phyloP scores from a whole-genome alignment of 2,329 filamentous ascomycete species.

The Myriosclerotinia duriaeana region DNA sequence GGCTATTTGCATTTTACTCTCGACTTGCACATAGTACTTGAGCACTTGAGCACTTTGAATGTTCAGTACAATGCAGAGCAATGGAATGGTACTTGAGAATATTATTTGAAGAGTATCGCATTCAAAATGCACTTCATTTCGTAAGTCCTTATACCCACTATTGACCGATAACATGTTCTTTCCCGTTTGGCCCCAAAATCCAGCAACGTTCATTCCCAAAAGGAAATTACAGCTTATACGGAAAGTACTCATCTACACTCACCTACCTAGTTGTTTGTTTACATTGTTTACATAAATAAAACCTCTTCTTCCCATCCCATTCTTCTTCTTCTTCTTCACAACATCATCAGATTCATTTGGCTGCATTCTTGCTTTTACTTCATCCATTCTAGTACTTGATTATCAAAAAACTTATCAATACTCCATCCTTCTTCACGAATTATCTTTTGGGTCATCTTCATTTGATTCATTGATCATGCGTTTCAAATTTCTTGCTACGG shows the following conservation, averaged over 20 bases:
- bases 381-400: background rate
- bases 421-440: background rate
- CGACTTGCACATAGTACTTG: no score
- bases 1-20: no score
- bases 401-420: background rate
- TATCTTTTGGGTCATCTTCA: background rate
- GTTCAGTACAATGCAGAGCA: no score
- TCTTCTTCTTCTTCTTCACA: background rate
- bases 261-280: background rate
- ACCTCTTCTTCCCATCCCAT: background rate
- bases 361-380: background rate
- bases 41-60: no score
- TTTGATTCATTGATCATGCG: constrained; percentile 28
- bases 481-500: constrained; percentile 31
- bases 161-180: background rate
- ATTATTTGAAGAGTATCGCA: no score
- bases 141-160: no score
- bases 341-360: background rate
- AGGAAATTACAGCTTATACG: background rate
- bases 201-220: background rate
- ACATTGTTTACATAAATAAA: background rate
- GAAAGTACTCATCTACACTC: background rate
- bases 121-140: no score
- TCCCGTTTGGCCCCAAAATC: background rate
- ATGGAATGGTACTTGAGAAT: no score